Evolutionary conservation across 805 yeast genomes (phyloP).

Genomic region (Wickerhamiella siamensis): DNA sequence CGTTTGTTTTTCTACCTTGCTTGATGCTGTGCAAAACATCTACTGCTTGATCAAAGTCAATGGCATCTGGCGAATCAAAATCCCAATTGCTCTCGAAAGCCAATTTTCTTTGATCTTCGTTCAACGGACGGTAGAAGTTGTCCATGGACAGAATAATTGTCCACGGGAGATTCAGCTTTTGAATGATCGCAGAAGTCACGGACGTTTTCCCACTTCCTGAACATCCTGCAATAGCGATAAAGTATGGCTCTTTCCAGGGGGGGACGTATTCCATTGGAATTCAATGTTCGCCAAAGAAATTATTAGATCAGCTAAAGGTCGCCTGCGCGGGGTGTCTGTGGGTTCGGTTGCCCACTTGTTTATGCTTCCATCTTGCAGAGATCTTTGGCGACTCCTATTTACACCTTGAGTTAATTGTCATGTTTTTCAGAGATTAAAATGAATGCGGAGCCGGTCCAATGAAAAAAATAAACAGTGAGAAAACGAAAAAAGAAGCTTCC

Average conservation of each 20-base stretch:
- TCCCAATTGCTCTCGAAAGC: slow-evolving; percentile 67
- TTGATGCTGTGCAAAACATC: slow-evolving; percentile 52
- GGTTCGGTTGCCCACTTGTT: no score
- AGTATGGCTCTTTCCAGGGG: slow-evolving; percentile 81
- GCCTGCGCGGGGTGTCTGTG: no score
- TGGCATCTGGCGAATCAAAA: slow-evolving; percentile 74
- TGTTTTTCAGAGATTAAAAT: no score
- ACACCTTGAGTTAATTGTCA: no score
- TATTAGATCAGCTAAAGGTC: neutral
- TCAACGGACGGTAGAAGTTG: slow-evolving; percentile 74
- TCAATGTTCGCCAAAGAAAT: neutral
- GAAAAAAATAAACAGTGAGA: no score
- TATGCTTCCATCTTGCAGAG: no score
- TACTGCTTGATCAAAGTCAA: slow-evolving; percentile 62
- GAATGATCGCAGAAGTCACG: slow-evolving; percentile 69
- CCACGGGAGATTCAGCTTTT: slow-evolving; percentile 65
- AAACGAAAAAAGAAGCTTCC: no score
- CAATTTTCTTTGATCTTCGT: slow-evolving; percentile 38
- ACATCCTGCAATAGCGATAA: slow-evolving; percentile 67
- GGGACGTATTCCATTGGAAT: slow-evolving; percentile 37
- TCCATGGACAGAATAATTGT: slow-evolving; percentile 80
- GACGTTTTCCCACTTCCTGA: slow-evolving; percentile 92
- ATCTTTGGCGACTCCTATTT: no score
- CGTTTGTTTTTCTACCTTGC: slow-evolving; percentile 47
- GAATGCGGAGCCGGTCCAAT: no score